Evolutionary conservation across 2,329 filamentous ascomycete genomes (phyloP), one percentile per base, ranked within the genome.

Genomic region (Elsinoe batatas): DNA sequence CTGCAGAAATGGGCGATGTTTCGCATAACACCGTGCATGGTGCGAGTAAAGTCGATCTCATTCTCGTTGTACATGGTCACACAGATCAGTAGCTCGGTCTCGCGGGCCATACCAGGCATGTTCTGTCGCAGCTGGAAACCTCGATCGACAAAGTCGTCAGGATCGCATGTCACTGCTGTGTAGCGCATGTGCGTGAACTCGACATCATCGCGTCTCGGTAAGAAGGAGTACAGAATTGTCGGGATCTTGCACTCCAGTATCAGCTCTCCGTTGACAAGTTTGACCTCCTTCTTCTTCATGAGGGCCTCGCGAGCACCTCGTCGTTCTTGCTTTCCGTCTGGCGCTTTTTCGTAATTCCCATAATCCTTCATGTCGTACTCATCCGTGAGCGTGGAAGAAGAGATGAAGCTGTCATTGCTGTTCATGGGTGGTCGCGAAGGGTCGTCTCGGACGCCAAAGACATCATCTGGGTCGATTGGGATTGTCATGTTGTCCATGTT

Each of bases 41-140:
- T 98, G 46, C 93, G 83, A 5, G 93, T 96, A 64, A 98, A 98
- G 67, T 90, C 83, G 64, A 95, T 88, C 68, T 97, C 93, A 71
- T 96, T 88, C 72, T 98, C 93, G 71, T 98, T 98, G 76, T 96
- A 97, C 93, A 97, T 97, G 64, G 93, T 98, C 59, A 98, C 78
- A 68, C 91, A 95, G 64, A 98, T 95, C 69, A 97, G 93, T 6
- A 98, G 75, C 71, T 98, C 93, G 0, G 91, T 97, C 70, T 97
- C 91, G 60, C 93, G 83, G 26, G 84, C 76, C 0, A 88, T 95
- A 57, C 76, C 80, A 44, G 90, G 90, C 58, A 96, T 89, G 66
- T 88, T 88, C 71, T 97, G 93, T 54, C 93, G 86, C 64, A 98
- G 74, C 67, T 94, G 93, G 75, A 96, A 98, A 1, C 91, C 91